These are phyloP conservation scores for Hemerocallis citrina DNA, from an alignment of 106 monocot species.

Conservation along the genomic window DNA sequence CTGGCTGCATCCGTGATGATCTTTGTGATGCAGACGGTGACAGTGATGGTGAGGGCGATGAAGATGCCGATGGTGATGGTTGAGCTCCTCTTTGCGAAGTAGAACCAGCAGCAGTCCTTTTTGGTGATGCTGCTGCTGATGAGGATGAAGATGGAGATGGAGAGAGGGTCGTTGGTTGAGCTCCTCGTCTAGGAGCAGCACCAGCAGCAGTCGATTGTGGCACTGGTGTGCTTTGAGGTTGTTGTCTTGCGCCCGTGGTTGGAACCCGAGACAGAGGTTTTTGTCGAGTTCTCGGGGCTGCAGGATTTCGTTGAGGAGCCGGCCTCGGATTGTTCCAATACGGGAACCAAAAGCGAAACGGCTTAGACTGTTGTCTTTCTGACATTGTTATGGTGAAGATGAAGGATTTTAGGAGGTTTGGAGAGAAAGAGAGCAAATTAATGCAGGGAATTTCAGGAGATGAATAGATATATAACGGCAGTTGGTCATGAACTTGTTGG, in stretches of 20 bases:
- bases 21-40: not conserved
- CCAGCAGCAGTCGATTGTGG: not conserved
- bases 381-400: constrained; percentile 12
- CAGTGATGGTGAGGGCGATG: not conserved
- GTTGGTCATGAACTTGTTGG: too few species aligned
- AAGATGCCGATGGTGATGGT: not conserved
- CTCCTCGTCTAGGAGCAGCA: too few species aligned
- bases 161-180: too few species aligned
- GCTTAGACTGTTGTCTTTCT: not conserved
- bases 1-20: not conserved
- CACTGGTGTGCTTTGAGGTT: not conserved
- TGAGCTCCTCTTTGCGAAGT: too few species aligned
- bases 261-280: constrained; percentile 4
- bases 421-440: not conserved
- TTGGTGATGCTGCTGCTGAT: too few species aligned
- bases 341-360: constrained; percentile 32
- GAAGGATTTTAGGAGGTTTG: not conserved
- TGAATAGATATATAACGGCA: constrained; percentile 7
- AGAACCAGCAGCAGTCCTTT: too few species aligned
- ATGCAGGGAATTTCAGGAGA: not conserved
- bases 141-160: too few species aligned
- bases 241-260: not conserved
- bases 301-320: constrained; percentile 9
- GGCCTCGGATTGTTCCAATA: not conserved
- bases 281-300: not conserved